Conservation (phyloP, 1,284 basidiomycete genomes). For the Moesziomyces aphidis region DNA sequence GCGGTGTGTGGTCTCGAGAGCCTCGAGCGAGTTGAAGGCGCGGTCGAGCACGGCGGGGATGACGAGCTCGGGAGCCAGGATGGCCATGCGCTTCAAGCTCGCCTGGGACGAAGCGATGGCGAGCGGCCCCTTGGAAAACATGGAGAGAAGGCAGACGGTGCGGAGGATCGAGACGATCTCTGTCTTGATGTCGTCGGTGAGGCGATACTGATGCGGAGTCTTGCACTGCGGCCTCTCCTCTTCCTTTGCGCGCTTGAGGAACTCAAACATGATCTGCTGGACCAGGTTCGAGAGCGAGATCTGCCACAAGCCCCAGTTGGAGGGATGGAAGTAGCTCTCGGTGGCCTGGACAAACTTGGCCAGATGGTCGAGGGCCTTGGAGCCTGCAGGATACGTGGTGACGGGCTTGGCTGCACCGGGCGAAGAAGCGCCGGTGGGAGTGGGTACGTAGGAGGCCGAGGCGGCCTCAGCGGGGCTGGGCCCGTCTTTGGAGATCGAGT, state of each 20-base stretch:
- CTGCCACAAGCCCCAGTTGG: constrained; percentile 65
- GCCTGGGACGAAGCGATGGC: constrained; percentile 71
- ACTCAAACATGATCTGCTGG: constrained; percentile 84
- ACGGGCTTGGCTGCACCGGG: constrained; percentile 17
- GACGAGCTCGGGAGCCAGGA: constrained; percentile 86
- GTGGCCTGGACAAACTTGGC: constrained; percentile 90
- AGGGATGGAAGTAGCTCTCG: constrained; percentile 90
- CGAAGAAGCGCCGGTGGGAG: constrained; percentile 25
- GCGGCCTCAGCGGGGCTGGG: constrained; percentile 66
- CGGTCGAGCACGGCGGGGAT: constrained; percentile 94
- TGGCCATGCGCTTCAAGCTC: constrained; percentile 75
- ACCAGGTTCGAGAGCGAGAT: constrained; percentile 83
- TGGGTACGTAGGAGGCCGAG: constrained; percentile 24
- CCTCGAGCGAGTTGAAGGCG: constrained; percentile 89
- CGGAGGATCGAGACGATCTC: constrained; percentile 85
- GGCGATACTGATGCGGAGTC: constrained; percentile 79
- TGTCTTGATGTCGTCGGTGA: constrained; percentile 84
- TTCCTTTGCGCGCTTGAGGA: constrained; percentile 72
- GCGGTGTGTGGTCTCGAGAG: constrained; percentile 70
- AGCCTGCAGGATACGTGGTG: constrained; percentile 80
- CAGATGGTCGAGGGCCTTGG: constrained; percentile 87
- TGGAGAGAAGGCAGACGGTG: constrained; percentile 88
- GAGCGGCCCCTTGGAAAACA: constrained; percentile 85
- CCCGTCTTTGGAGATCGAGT: constrained; percentile 89
- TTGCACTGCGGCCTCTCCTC: constrained; percentile 84